A percentile compares a stretch with the other conserved stretches of the same genome.
These are phyloP conservation scores for Phytophthora tentaculata DNA, from an alignment of 352 stramenopile genomes.

Conservation along the genomic window DNA sequence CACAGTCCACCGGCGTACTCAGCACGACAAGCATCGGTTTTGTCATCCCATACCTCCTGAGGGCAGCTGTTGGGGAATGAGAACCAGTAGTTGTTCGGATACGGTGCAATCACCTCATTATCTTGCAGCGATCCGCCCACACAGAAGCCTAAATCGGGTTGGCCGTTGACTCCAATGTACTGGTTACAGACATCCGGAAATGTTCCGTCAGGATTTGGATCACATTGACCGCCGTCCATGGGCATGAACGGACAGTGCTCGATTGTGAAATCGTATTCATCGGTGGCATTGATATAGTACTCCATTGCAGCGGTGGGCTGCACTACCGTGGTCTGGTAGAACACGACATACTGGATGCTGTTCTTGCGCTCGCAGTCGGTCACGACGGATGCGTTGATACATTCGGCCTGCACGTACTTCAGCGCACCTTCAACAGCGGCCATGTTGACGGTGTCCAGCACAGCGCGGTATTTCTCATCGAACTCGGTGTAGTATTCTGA, in stretches of 20 bases:
- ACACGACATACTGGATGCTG: slow-evolving; percentile 62
- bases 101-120: slow-evolving; percentile 62
- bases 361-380: slow-evolving; percentile 60
- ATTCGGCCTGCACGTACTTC: slow-evolving; percentile 70
- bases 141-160: slow-evolving; percentile 54
- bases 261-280: slow-evolving; percentile 38
- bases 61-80: slow-evolving; percentile 83
- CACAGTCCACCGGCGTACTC: slow-evolving; percentile 55
- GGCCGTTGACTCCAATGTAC: slow-evolving; percentile 53
- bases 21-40: slow-evolving; percentile 47
- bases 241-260: slow-evolving; percentile 62
- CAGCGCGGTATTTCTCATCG: slow-evolving; percentile 46
- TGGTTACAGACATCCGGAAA: slow-evolving; percentile 55
- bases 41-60: slow-evolving; percentile 43
- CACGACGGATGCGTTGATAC: slow-evolving; percentile 54
- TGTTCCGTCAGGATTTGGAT: slow-evolving; percentile 44
- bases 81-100: slow-evolving; percentile 83
- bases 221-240: slow-evolving; percentile 69
- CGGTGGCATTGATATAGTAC: slow-evolving; percentile 44
- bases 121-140: slow-evolving; percentile 50
- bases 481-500: slow-evolving; percentile 50
- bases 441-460: slow-evolving; percentile 63
- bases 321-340: slow-evolving; percentile 67
- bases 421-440: slow-evolving; percentile 59
- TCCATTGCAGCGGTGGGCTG: slow-evolving; percentile 51